Evolutionary conservation across 2,329 filamentous ascomycete species (phyloP), one percentile per base, ranked within the genome.

Genomic region (Cercospora brassicicola): DNA sequence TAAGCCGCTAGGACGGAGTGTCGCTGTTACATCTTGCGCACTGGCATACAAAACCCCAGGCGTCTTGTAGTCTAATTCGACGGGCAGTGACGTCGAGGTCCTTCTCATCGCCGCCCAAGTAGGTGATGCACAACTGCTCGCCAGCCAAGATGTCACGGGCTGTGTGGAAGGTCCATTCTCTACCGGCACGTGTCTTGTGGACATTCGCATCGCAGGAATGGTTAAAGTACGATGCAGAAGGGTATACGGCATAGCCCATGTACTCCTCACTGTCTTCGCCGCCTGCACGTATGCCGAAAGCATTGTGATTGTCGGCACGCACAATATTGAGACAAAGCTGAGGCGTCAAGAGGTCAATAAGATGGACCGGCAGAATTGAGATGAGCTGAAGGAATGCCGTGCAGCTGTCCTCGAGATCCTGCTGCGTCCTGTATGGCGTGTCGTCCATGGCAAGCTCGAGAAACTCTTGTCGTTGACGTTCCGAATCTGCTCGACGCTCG

Each of bases 241-340:
- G 80, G 78, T 82, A 84, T 36, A 83, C 78, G 0, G 79, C 82
- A 59, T 82, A 84, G 15, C 82, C 83, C 68, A 84, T 81, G 72
- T 83, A 84, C 72, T 84, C 83, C 8, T 79, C 78, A 8, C 81
- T 81, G 39, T 81, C 82, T 60, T 83, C 81, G 61, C 73, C 73
- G 15, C 76, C 76, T 11, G 71, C 70, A 8, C 74, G 75, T 53
- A 84, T 82, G 31, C 82, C 82, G 67, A 84, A 84, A 1, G 80
- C 79, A 67, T 84, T 84, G 70, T 83, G 82, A 33, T 79, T 80
- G 66, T 81, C 81, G 15, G 81, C 80, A 3, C 75, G 72, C 10
- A 78, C 78, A 28, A 83, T 73, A 5, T 73, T 70, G 26, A 78
- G 74, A 23, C 82, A 76, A 0, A 77, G 76, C 11, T 77, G 72